Percentiles rank a stretch among this genome's conserved stretches.
Evolutionary conservation across 805 yeast genomes (phyloP).

Genomic region (Jamesozyma gamospora): DNA sequence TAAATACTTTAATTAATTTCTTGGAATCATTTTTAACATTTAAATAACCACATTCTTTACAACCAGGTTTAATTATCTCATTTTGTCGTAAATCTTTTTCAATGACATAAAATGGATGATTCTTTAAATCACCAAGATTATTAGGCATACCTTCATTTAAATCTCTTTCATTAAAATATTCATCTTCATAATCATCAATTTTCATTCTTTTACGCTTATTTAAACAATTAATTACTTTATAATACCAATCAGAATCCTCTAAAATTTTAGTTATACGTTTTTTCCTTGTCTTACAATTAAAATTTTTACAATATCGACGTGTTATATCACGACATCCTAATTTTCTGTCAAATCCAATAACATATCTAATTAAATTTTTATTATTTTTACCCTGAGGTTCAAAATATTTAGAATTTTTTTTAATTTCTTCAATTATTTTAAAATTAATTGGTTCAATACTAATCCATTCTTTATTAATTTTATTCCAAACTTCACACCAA

Average conservation of each 20-base stretch:
- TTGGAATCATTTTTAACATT: conserved; percentile 33
- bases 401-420: conserved; percentile 40
- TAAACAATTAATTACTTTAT: conserved; percentile 29
- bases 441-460: conserved; percentile 73
- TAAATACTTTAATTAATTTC: conserved; percentile 52
- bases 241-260: conserved; percentile 54
- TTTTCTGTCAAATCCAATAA: conserved; percentile 59
- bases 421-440: conserved; percentile 51
- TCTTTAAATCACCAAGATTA: conserved; percentile 68
- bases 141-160: conserved; percentile 81
- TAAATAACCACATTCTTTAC: conserved; percentile 60
- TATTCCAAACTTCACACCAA: conserved; percentile 95
- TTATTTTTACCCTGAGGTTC: conserved; percentile 46
- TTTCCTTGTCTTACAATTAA: conserved; percentile 65
- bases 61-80: conserved; percentile 60
- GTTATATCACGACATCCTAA: conserved; percentile 76
- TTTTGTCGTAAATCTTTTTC: conserved; percentile 64
- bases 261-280: conserved; percentile 57
- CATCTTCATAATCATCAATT: conserved; percentile 30
- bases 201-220: conserved; percentile 21
- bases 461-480: conserved; percentile 62
- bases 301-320: conserved; percentile 61
- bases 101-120: conserved; percentile 78
- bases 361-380: conserved; percentile 56
- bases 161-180: conserved; percentile 37